A percentile compares a stretch with the other conserved stretches of the same genome.
Evolutionary conservation across 495 filamentous ascomycete genomes (phyloP).

Genomic region (Aspergillus mulundensis): DNA sequence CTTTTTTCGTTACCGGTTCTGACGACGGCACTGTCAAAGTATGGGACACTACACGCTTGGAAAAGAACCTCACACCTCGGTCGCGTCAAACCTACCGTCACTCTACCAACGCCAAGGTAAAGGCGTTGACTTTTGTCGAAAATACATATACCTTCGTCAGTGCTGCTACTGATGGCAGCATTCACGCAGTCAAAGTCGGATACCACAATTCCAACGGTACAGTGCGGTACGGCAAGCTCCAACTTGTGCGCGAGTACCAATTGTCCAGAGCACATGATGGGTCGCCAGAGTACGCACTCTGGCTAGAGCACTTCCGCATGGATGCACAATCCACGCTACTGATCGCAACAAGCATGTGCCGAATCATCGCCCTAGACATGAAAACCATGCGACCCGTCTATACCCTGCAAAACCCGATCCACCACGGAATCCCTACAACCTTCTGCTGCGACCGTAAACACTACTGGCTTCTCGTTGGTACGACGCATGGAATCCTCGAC

Average conservation of each 20-base stretch:
- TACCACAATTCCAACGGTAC: slow-evolving; percentile 56
- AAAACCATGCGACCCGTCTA: slow-evolving; percentile 82
- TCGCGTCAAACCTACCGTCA: slow-evolving; percentile 86
- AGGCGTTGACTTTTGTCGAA: slow-evolving; percentile 82
- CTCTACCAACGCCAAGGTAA: slow-evolving; percentile 63
- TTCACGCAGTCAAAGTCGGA: slow-evolving; percentile 85
- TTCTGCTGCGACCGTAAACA: slow-evolving; percentile 82
- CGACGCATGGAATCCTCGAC: slow-evolving; percentile 87
- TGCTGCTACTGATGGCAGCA: slow-evolving; percentile 82
- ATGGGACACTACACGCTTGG: slow-evolving; percentile 87
- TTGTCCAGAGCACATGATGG: slow-evolving; percentile 49
- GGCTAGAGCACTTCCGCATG: slow-evolving; percentile 86
- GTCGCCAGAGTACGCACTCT: slow-evolving; percentile 68
- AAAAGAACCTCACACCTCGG: slow-evolving; percentile 81
- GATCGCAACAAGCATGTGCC: slow-evolving; percentile 80
- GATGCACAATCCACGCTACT: slow-evolving; percentile 77
- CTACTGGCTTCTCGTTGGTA: slow-evolving; percentile 88
- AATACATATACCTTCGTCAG: slow-evolving; percentile 91
- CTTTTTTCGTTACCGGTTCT: slow-evolving; percentile 90
- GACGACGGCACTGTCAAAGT: slow-evolving; percentile 91
- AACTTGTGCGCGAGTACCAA: slow-evolving; percentile 73
- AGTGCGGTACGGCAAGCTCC: slow-evolving; percentile 72
- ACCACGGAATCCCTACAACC: slow-evolving; percentile 89
- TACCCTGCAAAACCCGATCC: slow-evolving; percentile 79
- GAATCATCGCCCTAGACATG: slow-evolving; percentile 79